These are phyloP conservation scores for Aspergillus carlsbadensis DNA, from an alignment of 495 filamentous ascomycete genomes.

Conservation along the genomic window DNA sequence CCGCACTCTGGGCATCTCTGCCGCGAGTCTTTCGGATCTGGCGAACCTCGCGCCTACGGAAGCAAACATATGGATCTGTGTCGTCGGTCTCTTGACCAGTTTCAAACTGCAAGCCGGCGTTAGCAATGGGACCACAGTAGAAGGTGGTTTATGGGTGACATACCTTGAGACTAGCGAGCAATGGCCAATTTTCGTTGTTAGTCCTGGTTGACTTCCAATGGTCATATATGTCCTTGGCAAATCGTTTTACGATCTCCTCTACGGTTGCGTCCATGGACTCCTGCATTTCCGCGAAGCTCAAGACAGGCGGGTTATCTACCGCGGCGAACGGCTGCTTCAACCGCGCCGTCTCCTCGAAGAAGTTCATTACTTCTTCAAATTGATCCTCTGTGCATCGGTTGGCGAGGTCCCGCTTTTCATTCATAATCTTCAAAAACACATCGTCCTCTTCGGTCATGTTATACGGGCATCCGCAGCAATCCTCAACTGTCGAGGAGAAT, in stretches of 20 bases:
- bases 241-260: slow-evolving; percentile 60
- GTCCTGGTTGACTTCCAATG: slow-evolving; percentile 81
- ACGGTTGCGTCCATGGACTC: slow-evolving; percentile 71
- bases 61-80: slow-evolving; percentile 95
- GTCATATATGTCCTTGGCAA: slow-evolving; percentile 84
- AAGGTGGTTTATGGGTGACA: slow-evolving; percentile 19
- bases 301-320: slow-evolving; percentile 79
- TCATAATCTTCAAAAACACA: slow-evolving; percentile 78
- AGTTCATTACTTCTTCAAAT: slow-evolving; percentile 92
- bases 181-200: slow-evolving; percentile 59
- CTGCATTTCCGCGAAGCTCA: slow-evolving; percentile 78
- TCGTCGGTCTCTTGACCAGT: slow-evolving; percentile 91
- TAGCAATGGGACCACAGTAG: slow-evolving; percentile 22
- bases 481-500: slow-evolving; percentile 97
- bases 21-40: slow-evolving; percentile 93
- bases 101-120: slow-evolving; percentile 63
- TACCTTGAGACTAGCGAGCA: slow-evolving; percentile 75
- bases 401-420: slow-evolving; percentile 64
- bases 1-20: slow-evolving; percentile 87
- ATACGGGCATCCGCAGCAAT: slow-evolving; percentile 83
- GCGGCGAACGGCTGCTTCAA: slow-evolving; percentile 81
- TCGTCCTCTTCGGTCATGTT: slow-evolving; percentile 91
- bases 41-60: slow-evolving; percentile 91
- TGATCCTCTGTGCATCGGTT: slow-evolving; percentile 78
- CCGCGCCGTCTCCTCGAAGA: slow-evolving; percentile 84